Percentiles rank a stretch among this genome's conserved stretches.
These are phyloP conservation scores for Pythium plurisporium DNA, from an alignment of 352 stramenopile species.

Conservation along the genomic window DNA sequence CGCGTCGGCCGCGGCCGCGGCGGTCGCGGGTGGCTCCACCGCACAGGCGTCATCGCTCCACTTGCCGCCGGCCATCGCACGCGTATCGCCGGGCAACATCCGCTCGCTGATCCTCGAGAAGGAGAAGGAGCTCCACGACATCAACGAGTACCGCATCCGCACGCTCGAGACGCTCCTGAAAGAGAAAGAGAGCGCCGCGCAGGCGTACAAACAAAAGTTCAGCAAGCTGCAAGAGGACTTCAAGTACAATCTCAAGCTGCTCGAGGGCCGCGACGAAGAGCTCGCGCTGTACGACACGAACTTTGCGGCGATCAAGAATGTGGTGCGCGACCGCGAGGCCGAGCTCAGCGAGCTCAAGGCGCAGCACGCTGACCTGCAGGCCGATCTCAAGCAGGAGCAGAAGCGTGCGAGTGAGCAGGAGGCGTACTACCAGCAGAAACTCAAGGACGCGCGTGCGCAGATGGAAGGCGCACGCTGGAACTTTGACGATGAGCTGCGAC, in stretches of 20 bases:
- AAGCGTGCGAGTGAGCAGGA: conserved; percentile 45
- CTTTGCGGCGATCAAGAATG: conserved; percentile 71
- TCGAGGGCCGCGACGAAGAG: conserved; percentile 89
- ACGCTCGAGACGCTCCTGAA: conserved; percentile 71
- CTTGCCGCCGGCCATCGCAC: conserved; percentile 10
- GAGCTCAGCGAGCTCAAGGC: conserved; percentile 67
- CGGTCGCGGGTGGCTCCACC: neutral
- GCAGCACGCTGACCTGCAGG: conserved; percentile 45
- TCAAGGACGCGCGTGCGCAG: conserved; percentile 66
- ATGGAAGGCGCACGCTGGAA: conserved; percentile 71
- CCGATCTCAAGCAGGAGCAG: conserved; percentile 45
- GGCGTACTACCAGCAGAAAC: conserved; percentile 55
- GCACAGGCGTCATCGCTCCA: neutral
- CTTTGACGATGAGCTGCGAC: conserved; percentile 70
- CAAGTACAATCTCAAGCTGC: conserved; percentile 91
- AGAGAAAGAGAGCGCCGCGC: conserved; percentile 53
- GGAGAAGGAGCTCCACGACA: conserved; percentile 90
- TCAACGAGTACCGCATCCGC: conserved; percentile 88
- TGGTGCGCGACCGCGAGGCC: conserved; percentile 66
- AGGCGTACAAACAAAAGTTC: conserved; percentile 68
- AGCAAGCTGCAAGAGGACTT: conserved; percentile 90
- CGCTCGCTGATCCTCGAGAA: conserved; percentile 87
- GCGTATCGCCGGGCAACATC: conserved; percentile 62
- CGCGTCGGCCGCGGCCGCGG: neutral
- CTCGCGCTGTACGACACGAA: conserved; percentile 84